Conservation (phyloP, 768 basidiomycete genomes). For the Macrolepiota dolichaula region DNA sequence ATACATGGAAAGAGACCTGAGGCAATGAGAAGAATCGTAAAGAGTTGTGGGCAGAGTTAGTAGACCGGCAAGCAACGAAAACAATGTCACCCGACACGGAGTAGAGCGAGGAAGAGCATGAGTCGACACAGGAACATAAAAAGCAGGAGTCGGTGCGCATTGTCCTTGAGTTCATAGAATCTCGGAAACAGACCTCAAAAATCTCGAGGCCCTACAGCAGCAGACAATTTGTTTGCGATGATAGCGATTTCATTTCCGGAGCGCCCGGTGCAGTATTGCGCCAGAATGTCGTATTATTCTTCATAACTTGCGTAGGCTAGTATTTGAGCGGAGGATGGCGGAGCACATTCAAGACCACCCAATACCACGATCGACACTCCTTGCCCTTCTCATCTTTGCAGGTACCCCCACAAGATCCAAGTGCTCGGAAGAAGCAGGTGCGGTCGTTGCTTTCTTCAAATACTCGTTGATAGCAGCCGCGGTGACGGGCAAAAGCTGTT, state of each 20-base stretch:
- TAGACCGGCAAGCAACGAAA: not conserved
- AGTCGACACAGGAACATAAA: not conserved
- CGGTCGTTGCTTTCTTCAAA: not conserved
- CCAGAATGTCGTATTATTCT: not conserved
- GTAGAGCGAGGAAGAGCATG: not conserved
- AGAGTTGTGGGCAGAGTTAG: not conserved
- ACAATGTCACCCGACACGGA: not conserved
- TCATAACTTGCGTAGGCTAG: not conserved
- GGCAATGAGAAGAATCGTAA: not conserved
- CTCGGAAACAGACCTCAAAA: not conserved
- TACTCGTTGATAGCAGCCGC: constrained; percentile 8
- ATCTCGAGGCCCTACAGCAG: not conserved
- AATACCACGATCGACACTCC: constrained; percentile 17
- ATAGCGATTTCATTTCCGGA: not conserved
- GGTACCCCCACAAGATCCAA: constrained; percentile 5
- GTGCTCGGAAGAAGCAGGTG: not conserved
- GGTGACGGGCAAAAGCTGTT: constrained; percentile 2
- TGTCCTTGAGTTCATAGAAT: not conserved
- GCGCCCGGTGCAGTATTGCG: not conserved
- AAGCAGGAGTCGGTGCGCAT: not conserved
- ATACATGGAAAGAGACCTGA: not conserved
- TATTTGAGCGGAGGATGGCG: not conserved
- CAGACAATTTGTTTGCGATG: not conserved
- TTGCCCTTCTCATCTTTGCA: constrained; percentile 16
- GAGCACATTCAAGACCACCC: constrained; percentile 3